These are phyloP conservation scores for Coemansia aciculifera DNA, from an alignment of 192 early-diverging fungal genomes.

Conservation along the genomic window DNA sequence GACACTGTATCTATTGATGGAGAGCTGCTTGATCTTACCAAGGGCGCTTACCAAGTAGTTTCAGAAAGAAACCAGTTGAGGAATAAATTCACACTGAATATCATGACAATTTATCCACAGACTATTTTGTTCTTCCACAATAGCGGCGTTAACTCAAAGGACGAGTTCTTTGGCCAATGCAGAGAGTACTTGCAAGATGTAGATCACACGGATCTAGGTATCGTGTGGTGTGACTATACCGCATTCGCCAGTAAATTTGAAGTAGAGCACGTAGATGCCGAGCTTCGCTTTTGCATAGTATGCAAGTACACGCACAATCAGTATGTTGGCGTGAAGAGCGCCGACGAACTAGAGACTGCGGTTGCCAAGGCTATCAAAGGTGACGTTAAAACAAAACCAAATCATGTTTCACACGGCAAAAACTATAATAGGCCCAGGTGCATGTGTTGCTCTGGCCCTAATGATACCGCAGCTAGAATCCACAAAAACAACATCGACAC, in stretches of 20 bases:
- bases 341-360: neutral
- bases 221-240: neutral
- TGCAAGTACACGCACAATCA: neutral
- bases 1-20: no score
- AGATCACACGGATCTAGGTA: neutral
- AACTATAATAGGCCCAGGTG: neutral
- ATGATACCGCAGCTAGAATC: neutral
- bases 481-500: neutral
- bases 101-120: neutral
- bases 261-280: neutral
- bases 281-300: neutral
- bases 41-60: no score
- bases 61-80: no score
- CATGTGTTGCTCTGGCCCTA: neutral
- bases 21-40: no score
- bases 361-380: neutral
- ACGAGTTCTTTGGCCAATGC: neutral
- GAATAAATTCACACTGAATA: no score
- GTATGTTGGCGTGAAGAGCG: neutral
- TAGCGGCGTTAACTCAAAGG: neutral
- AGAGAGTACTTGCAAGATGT: neutral
- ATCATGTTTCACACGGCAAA: neutral
- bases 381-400: neutral
- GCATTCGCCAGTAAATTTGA: neutral
- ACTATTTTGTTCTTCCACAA: neutral